Evolutionary conservation across 169 alveolate genomes (phyloP).

Genomic region (Plasmodium coatneyi): DNA sequence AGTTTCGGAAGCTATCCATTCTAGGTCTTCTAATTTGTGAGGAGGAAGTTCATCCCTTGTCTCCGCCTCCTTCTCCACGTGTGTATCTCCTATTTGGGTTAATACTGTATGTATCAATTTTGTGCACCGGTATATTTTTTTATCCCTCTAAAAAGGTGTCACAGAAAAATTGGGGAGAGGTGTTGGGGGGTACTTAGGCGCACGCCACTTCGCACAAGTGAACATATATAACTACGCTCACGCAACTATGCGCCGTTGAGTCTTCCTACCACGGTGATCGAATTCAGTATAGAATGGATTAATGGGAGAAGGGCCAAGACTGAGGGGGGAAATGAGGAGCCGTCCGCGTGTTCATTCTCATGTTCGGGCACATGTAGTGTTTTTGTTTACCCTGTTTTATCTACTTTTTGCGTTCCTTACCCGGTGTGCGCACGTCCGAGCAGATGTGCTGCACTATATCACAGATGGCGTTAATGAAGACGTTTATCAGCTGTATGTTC

Average conservation of each 20-base stretch:
- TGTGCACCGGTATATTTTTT: slow-evolving; percentile 52
- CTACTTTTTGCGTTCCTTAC: slow-evolving; percentile 14
- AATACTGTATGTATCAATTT: slow-evolving; percentile 48
- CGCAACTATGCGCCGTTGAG: not conserved
- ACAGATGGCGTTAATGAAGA: slow-evolving; percentile 61
- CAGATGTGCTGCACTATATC: slow-evolving; percentile 57
- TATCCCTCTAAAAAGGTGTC: slow-evolving; percentile 61
- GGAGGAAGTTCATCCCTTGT: not conserved
- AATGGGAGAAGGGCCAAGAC: slow-evolving; percentile 63
- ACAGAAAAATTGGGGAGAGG: not conserved
- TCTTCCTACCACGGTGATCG: slow-evolving; percentile 51
- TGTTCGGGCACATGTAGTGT: not conserved
- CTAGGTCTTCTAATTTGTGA: slow-evolving; percentile 69
- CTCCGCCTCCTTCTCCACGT: not conserved
- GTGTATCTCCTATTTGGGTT: slow-evolving; percentile 10
- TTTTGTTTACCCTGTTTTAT: not conserved
- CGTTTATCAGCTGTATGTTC: slow-evolving; percentile 41
- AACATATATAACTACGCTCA: not conserved
- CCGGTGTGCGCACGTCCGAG: slow-evolving; percentile 18
- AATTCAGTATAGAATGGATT: slow-evolving; percentile 53
- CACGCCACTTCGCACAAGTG: not conserved
- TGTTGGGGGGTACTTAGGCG: not conserved
- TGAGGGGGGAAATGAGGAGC: slow-evolving; percentile 5
- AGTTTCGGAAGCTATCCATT: slow-evolving; percentile 67
- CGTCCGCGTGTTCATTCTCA: slow-evolving; percentile 3